A percentile compares a stretch with the other conserved stretches of the same genome.
phyloP scores from a whole-genome alignment of 2,329 filamentous ascomycete species.

The Fusarium nurragi region DNA sequence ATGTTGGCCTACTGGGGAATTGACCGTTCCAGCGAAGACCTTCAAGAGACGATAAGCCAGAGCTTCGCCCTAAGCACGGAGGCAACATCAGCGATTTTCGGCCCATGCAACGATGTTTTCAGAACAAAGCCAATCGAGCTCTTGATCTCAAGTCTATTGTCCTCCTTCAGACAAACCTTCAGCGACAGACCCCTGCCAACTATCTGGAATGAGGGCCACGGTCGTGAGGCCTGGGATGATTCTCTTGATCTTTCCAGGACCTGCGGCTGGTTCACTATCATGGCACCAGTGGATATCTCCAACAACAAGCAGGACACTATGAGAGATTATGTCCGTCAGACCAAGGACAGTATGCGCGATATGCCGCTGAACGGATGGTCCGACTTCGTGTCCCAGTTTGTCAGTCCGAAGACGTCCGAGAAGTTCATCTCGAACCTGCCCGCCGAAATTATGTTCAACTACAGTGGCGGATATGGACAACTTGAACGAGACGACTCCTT shows the following conservation, averaged over 20 bases:
- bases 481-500: not conserved
- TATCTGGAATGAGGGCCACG: constrained; percentile 8
- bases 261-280: constrained; percentile 22
- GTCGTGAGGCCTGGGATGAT: constrained; percentile 1
- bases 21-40: not conserved
- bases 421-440: not conserved
- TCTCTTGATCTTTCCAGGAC: constrained; percentile 7
- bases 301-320: not conserved
- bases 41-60: not conserved
- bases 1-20: constrained; percentile 9
- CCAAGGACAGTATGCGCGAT: not conserved
- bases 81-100: constrained; percentile 4
- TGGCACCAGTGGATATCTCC: not conserved
- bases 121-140: constrained; percentile 17
- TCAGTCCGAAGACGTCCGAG: not conserved
- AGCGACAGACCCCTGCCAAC: not conserved
- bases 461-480: not conserved
- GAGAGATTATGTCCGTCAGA: not conserved
- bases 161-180: constrained; percentile 6
- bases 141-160: constrained; percentile 7
- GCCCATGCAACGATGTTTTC: constrained; percentile 7
- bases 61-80: constrained; percentile 2
- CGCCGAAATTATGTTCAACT: constrained; percentile 4
- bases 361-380: constrained; percentile 1
- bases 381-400: constrained; percentile 1